Conservation (phyloP, 495 filamentous ascomycete species). For the Lasiosphaeria ovina region DNA sequence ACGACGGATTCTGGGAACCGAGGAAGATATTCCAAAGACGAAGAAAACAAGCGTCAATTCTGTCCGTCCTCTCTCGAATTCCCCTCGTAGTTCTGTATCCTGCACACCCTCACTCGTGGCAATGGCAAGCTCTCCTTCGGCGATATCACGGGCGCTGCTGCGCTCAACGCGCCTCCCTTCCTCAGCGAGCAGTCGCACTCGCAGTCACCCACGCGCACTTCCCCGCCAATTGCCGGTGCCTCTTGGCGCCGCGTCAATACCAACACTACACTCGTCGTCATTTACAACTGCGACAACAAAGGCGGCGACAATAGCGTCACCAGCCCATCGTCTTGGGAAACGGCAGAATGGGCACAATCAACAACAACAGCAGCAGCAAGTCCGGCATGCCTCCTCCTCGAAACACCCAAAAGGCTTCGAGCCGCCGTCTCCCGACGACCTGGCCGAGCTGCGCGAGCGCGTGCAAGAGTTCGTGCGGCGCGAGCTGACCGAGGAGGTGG, state of each 20-base stretch:
- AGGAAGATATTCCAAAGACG: no score
- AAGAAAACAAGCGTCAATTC: no score
- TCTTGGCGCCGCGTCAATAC: slow-evolving; percentile 11
- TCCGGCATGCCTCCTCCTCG: slow-evolving; percentile 46
- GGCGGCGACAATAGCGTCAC: slow-evolving; percentile 2
- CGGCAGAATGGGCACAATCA: slow-evolving; percentile 19
- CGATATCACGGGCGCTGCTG: slow-evolving; percentile 28
- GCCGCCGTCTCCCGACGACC: slow-evolving; percentile 70
- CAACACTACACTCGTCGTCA: slow-evolving; percentile 19
- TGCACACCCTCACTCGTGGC: neutral
- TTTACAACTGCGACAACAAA: slow-evolving; percentile 16
- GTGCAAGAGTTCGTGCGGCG: slow-evolving; percentile 90
- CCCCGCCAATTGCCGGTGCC: slow-evolving; percentile 13
- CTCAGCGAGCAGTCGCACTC: neutral
- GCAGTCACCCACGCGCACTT: neutral
- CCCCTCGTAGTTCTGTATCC: neutral
- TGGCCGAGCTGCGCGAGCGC: slow-evolving; percentile 80
- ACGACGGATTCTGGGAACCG: no score
- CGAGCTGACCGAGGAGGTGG: slow-evolving; percentile 81
- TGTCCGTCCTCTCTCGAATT: no score
- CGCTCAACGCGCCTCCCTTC: slow-evolving; percentile 27
- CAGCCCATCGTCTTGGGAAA: slow-evolving; percentile 3
- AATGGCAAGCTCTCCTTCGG: slow-evolving; percentile 28
- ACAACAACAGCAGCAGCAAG: slow-evolving; percentile 20
- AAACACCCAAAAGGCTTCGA: slow-evolving; percentile 86